Base-by-base conservation (phyloP, 495 filamentous ascomycete genomes). In the Penicillium manginii region DNA sequence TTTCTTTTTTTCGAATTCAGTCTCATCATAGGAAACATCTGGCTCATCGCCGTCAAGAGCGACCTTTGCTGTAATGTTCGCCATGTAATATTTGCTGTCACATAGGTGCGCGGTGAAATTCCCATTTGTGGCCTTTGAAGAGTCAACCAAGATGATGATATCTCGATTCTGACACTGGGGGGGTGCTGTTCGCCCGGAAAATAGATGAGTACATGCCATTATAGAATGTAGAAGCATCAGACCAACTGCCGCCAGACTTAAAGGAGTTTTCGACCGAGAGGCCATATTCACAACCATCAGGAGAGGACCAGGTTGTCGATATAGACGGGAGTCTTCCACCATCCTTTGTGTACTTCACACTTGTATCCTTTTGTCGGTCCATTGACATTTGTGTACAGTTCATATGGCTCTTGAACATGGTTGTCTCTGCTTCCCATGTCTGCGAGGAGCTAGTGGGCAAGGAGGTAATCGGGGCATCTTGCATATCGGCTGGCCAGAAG, bases 351-450 rank as follows among this genome's bases (percentile, higher is more conserved):
- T 49, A 52, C 12, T 8, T 5, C 2, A 39, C 8, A 0, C 26
- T 10, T 52, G 6, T 49, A 32, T 22, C 54, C 2, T 21, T 17
- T 43, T 54, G 19, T 33, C 23, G 53, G 15, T 65, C 43, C 35
- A 57, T 19, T 14, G 52, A 17, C 62, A 77, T 72, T 14, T 35
- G 4, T 2, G 61, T 62, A 31, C 74, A 77, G 10, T 10, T 57
- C 2, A 75, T 40, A 3, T 68, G 63, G 22, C 60, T 59, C 40
- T 64, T 67, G 55, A 71, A 78, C 47, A 74, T 69, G 2, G 59
- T 67, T 12, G 73, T 77, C 17, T 69, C 58, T n/a, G 62, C 68
- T 26, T 54, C 49, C 75, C 73, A 78, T 15, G 56, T 61, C 39
- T 71, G 62, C 2, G 54, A 50, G 0, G 57, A 33, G 18, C 4